Evolutionary conservation across 2,329 filamentous ascomycete species (phyloP), one percentile per base, ranked within the genome.

Genomic region (Penicillium brevicompactum): DNA sequence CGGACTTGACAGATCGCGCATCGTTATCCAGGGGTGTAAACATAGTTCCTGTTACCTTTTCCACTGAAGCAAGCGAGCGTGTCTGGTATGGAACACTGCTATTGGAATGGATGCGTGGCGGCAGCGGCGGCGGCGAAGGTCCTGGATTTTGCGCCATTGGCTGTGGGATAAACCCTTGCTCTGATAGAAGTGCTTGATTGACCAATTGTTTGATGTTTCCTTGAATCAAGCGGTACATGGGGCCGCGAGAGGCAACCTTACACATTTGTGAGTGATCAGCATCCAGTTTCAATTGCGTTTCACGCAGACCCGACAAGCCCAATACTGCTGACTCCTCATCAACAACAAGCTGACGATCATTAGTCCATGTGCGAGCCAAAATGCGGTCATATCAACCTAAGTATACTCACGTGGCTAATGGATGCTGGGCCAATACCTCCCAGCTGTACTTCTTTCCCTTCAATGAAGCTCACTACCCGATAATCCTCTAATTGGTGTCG

Each of bases 191-290:
- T 3, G 68, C 64, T 32, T 69, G 67, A n/a, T 70, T 67, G 21
- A 66, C 64, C 11, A 71, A 59, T 14, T 70, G 68, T 18, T 70
- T 71, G 58, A 70, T 70, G 38, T 71, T 71, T 11, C 69, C 69
- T 44, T 66, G 66, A 49, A 71, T 70, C 3, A 71, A 52, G 10
- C 60, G 64, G 32, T 71, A 71, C 67, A 70, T 70, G 0, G 69
- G 61, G 2, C 69, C 69, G 1, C 66, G 61, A 9, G 51, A 42
- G 45, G 61, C 59, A 5, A 70, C 57, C 49, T 71, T 73, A 59
- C 70, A 73, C 70, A 73, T 72, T 47, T 70, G 64, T 3, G 68
- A 71, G 53, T 73, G 70, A 52, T 72, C 69, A 16, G 70, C 70
- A 40, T 73, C 70, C 4, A 71, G 67, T 27, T 72, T 72, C 6